Evolutionary conservation across 352 stramenopile species (phyloP).

Genomic region (Phytopythium boreale): DNA sequence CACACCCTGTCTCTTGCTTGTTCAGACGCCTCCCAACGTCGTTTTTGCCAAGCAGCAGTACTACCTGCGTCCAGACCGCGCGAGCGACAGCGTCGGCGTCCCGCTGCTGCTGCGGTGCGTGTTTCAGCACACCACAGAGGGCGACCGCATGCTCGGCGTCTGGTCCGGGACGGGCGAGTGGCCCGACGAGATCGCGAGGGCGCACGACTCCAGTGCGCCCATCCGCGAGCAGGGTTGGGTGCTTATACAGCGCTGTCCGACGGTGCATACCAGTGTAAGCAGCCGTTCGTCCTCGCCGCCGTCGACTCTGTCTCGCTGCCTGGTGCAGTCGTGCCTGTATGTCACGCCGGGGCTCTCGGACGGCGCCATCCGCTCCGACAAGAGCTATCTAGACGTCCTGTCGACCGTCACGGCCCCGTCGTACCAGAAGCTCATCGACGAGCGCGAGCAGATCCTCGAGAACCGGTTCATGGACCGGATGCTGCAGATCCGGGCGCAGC

Average conservation of each 20-base stretch:
- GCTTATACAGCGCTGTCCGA: constrained; percentile 14
- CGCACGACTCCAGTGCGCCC: constrained; percentile 21
- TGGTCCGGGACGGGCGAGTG: constrained; percentile 36
- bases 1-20: background rate
- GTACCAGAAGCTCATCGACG: constrained; percentile 35
- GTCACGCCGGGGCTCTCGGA: constrained; percentile 33
- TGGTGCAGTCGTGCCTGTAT: constrained; percentile 24
- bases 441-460: constrained; percentile 34
- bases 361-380: constrained; percentile 19
- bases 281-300: background rate
- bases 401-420: constrained; percentile 26
- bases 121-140: constrained; percentile 20
- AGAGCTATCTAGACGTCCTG: constrained; percentile 31
- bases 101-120: constrained; percentile 25
- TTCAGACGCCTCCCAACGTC: background rate
- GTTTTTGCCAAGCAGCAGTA: constrained; percentile 27
- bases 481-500: constrained; percentile 2
- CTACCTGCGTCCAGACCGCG: constrained; percentile 17
- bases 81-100: constrained; percentile 7
- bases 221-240: constrained; percentile 36
- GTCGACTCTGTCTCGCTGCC: constrained; percentile 10
- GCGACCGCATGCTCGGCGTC: constrained; percentile 21
- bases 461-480: constrained; percentile 36
- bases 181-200: constrained; percentile 18
- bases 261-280: too few species aligned